Base-by-base conservation (phyloP, 1,284 basidiomycete species). In the Naganishia cerealis region DNA sequence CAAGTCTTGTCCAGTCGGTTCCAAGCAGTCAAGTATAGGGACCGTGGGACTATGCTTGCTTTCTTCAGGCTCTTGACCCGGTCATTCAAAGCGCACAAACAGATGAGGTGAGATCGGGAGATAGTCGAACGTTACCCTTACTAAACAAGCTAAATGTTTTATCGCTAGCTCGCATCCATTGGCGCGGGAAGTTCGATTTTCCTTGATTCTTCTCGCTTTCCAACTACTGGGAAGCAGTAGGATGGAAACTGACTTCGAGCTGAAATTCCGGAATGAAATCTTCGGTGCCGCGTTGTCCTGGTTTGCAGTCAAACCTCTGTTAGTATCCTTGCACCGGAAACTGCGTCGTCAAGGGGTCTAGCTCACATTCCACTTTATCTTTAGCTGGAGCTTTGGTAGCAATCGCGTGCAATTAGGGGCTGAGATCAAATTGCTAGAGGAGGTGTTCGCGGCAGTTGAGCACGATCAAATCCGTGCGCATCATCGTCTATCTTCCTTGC, bases 291-390 rank as follows among this genome's bases (percentile, higher is more conserved):
- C 91, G 0, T 91, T 93, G 72, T 87, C 87, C 4, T 99, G 96
- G 96, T 99, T 99, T 80, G 84, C 88, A n/a, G 85, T 88, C 42
- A 85, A 88, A 16, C 91, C 92, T 12, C 90, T 92, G 92, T 94
- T 76, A 79, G 90, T 81, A 1, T 2, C 12, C 16, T 46, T 21
- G 39, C 9, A 29, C 13, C 8, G 15, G 4, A 6, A n/a, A 18
- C 16, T 24, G 21, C 29, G 40, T 24, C 21, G 29, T 26, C 50
- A 5, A 21, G 21, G n/a, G 7, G 21, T 24, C 24, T 50, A 1
- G 46, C 46, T 50, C 13, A 50, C 21, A 15, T 48, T 0, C 26
- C 42, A 33, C 36, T 46, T 18, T 9, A 10, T 42, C 55, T 43
- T 4, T 69, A 94, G 92, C 74, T 99, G 95, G 94, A 89, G 93